Evolutionary conservation across 2,329 filamentous ascomycete genomes (phyloP), one percentile per base, ranked within the genome.

Genomic region (Verticillium nubilum): DNA sequence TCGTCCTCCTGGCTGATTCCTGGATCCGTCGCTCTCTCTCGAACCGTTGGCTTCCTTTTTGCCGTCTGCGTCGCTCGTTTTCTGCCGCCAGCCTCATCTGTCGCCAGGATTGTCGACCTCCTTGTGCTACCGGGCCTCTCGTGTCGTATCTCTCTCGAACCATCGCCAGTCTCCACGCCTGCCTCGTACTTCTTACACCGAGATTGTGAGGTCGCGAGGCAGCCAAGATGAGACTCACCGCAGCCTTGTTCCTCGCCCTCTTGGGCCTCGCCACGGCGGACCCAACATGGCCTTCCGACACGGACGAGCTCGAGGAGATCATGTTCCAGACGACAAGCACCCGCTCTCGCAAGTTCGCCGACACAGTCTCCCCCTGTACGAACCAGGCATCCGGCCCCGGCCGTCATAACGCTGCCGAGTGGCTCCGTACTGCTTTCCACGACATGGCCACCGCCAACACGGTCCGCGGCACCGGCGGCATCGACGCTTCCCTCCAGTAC

Each of bases 271-370:
- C 70, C 54, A 64, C 67, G 54, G 78, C 82, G 26, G 79, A 81
- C 63, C 81, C 81, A 31, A 87, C 84, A 66, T 88, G 85, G 85
- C 85, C 85, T 2, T 79, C 82, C 2, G 66, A 76, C 13, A 78
- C 78, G 19, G 85, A 88, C 65, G 84, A 87, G 68, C 72, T 88
- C 60, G 85, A 88, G 70, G 85, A 86, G 69, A 81, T 87, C 63
- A 83, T 87, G 76, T 85, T 80, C 66, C 81, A 87, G 65, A 80
- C 82, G 57, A 73, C 76, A 33, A 83, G 82, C 3, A 82, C 84
- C 66, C 74, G 77, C 53, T 76, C 79, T 31, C 77, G 83, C 62
- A 77, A 80, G 47, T 86, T 88, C 67, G 78, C 82, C 53, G 78
- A 79, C 57, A 78, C 78, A 15, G 80, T 88, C 59, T 82, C 77